Base-by-base conservation (phyloP, 768 basidiomycete genomes). In the Serendipita vermifera region DNA sequence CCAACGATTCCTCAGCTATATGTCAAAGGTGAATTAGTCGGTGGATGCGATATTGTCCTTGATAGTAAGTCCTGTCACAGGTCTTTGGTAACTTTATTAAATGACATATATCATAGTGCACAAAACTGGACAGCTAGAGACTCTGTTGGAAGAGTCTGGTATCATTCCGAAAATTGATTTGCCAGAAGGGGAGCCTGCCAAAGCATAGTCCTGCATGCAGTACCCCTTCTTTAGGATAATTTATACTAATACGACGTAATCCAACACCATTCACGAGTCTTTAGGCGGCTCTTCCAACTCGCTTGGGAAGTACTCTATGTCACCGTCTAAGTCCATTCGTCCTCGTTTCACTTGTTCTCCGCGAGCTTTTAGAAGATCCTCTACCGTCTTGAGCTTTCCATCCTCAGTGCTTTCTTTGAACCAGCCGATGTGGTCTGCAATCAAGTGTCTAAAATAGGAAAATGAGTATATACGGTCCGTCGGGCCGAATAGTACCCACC, bases 1-100 rank as follows among this genome's bases (percentile, higher is more conserved):
- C 94, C 94, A 13, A 99, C 94, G 17, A 83, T 99, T 61, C 94
- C 94, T 9, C 94, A 99, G 67, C 68, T 99, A 11, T 99, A 94
- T 64, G 76, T 98, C 33, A 82, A 87, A 55, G 94, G 93, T 3
- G 92, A 96, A 67, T 99, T 99, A 64, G 75, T 99, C 38, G 94
- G 94, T 31, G 96, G 94, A 55, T 96, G 93, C 68, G 94, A 99
- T 71, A 97, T 99, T 62, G 71, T 97, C 20, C 68, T 97, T 26
- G 78, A 81, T 61, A 96, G 90, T 92, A 64, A 71, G 90, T 81
- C 51, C 29, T 35, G 20, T 57, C 38, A n/a, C n/a, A n/a, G n/a
- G n/a, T n/a, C n/a, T n/a, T n/a, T n/a, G n/a, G n/a, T n/a, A n/a
- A n/a, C n/a, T 58, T 55, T 55, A 53, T 27, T 57, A 31, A 29